A percentile compares a stretch with the other conserved stretches of the same genome.
Conservation (phyloP, 1,284 basidiomycete species). For the Trametes pubescens region DNA sequence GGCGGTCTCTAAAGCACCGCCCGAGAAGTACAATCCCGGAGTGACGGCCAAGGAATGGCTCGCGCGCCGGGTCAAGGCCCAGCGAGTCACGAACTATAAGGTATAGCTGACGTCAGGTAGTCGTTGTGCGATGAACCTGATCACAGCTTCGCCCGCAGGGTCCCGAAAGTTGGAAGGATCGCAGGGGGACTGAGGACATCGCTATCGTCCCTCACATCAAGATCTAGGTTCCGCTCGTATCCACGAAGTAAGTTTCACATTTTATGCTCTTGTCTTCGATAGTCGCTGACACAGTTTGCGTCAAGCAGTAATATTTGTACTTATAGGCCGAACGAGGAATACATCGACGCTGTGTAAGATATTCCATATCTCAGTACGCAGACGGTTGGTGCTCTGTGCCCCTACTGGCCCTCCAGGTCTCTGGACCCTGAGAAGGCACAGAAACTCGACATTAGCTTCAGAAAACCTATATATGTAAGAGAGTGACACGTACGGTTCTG, state of each 20-base stretch:
- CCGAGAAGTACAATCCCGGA: constrained; percentile 35
- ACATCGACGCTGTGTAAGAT: neutral
- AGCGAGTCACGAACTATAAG: constrained; percentile 40
- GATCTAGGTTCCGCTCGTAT: neutral
- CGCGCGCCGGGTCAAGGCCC: constrained; percentile 40
- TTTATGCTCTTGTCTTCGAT: neutral
- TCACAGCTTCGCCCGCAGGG: constrained; percentile 28
- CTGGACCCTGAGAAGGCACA: constrained; percentile 37
- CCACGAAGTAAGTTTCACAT: neutral
- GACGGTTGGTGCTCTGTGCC: constrained; percentile 40
- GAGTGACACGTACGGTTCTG: constrained; percentile 34
- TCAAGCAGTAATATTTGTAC: neutral
- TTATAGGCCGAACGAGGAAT: neutral
- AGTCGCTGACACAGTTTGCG: neutral
- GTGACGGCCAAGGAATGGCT: constrained; percentile 44
- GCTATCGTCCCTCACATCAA: neutral
- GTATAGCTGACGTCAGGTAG: constrained; percentile 20
- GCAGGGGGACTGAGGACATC: constrained; percentile 40
- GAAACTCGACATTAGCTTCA: neutral
- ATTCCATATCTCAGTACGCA: constrained; percentile 9
- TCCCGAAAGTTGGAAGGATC: constrained; percentile 41
- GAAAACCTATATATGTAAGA: no score
- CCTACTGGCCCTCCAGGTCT: constrained; percentile 42
- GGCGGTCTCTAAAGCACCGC: constrained; percentile 34
- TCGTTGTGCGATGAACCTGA: neutral